phyloP scores from a whole-genome alignment of 2,329 filamentous ascomycete genomes.

The Fusarium coffeatum region DNA sequence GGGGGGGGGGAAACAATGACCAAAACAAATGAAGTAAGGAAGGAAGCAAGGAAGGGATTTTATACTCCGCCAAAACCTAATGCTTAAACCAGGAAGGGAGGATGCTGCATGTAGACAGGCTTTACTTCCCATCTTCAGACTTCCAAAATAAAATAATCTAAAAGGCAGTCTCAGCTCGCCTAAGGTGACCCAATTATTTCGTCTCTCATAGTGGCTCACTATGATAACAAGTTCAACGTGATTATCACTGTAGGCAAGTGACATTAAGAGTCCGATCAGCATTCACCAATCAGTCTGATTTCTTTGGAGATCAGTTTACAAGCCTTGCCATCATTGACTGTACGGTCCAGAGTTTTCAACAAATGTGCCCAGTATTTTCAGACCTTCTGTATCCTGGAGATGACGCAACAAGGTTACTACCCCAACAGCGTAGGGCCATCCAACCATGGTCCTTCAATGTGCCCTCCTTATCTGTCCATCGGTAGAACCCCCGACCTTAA shows the following conservation, averaged over 20 bases:
- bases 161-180: neutral
- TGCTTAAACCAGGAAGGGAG: neutral
- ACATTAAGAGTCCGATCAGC: too few relatives aligned
- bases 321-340: too few relatives aligned
- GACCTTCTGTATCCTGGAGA: rapidly evolving
- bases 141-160: neutral
- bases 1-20: neutral
- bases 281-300: too few relatives aligned
- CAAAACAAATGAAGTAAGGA: neutral
- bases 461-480: neutral
- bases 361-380: too few relatives aligned
- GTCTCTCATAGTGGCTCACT: rapidly evolving
- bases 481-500: neutral
- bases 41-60: neutral
- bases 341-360: too few relatives aligned
- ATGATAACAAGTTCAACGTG: rapidly evolving
- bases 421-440: neutral
- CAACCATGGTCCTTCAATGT: neutral
- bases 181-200: neutral
- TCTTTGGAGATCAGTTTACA: too few relatives aligned
- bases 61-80: neutral
- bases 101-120: neutral
- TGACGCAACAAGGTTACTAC: neutral
- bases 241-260: neutral
- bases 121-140: neutral